These are phyloP conservation scores for Hygrophorus pudorinus DNA, from an alignment of 768 basidiomycete species.

Conservation along the genomic window DNA sequence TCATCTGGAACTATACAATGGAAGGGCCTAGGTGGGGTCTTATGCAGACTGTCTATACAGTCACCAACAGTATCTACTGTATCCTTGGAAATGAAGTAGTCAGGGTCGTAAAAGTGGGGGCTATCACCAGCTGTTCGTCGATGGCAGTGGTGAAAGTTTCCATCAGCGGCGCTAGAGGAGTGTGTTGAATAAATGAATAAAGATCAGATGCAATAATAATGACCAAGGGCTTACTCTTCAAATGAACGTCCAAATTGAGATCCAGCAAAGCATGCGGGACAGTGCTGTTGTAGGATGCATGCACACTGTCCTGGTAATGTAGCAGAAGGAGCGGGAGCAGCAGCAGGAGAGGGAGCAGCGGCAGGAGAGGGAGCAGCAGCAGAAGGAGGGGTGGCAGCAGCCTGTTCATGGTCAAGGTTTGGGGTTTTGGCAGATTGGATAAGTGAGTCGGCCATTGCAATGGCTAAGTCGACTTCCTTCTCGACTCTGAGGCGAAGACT, in stretches of 20 bases:
- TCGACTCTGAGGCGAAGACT: conserved; percentile 9
- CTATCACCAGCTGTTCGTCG: conserved; percentile 19
- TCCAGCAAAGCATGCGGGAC: conserved; percentile 19
- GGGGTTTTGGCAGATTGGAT: neutral
- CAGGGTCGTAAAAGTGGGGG: conserved; percentile 21
- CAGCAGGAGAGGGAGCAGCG: neutral
- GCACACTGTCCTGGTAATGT: conserved; percentile 1
- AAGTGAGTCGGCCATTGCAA: neutral
- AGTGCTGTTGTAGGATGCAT: conserved; percentile 17
- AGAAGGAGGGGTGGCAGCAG: too few relatives aligned
- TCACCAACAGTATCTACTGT: conserved; percentile 22
- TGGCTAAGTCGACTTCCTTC: conserved; percentile 2
- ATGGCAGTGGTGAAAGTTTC: conserved; percentile 31
- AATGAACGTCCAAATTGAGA: conserved; percentile 6
- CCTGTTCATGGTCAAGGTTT: too few relatives aligned
- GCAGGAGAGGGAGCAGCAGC: too few relatives aligned
- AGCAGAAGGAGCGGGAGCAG: neutral
- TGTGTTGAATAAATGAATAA: too few relatives aligned
- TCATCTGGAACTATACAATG: conserved; percentile 18
- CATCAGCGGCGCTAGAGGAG: conserved; percentile 10
- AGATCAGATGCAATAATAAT: too few relatives aligned
- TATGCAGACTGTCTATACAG: conserved; percentile 15
- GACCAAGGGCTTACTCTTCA: too few relatives aligned
- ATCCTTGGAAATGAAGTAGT: conserved; percentile 23
- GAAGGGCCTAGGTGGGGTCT: conserved; percentile 3